A percentile compares a stretch with the other conserved stretches of the same genome.
Evolutionary conservation across 306 rosid genomes (phyloP).

Genomic region (Ammopiptanthus mongolicus): DNA sequence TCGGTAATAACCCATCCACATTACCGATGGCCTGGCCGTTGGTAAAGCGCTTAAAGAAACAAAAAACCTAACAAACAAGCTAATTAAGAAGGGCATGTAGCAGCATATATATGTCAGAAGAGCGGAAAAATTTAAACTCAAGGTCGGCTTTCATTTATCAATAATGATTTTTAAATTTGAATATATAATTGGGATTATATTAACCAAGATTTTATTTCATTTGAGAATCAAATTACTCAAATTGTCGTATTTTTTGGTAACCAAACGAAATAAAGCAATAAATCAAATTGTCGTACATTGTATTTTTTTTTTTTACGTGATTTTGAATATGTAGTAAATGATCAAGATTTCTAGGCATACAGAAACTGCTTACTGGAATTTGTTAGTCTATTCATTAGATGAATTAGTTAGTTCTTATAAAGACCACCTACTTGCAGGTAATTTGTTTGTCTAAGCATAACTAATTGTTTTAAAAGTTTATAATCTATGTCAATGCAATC

Average conservation of each 20-base stretch:
- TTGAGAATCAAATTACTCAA: neutral
- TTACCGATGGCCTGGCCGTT: too few relatives aligned
- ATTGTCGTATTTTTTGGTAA: neutral
- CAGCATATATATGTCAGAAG: too few relatives aligned
- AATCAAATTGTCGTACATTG: too few relatives aligned
- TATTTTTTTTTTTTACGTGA: neutral
- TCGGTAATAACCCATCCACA: too few relatives aligned
- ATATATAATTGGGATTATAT: neutral
- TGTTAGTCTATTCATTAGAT: neutral
- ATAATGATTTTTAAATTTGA: neutral
- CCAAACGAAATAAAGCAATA: too few relatives aligned
- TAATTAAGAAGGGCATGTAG: too few relatives aligned
- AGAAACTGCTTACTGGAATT: neutral
- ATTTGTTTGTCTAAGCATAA: neutral
- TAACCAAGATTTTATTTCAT: neutral
- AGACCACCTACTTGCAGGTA: neutral
- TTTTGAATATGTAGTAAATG: neutral
- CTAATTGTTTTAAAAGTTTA: neutral
- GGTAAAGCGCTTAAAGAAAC: too few relatives aligned
- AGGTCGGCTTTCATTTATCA: neutral
- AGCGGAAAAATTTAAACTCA: neutral
- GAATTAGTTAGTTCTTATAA: neutral
- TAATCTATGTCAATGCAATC: neutral
- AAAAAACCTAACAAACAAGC: too few relatives aligned
- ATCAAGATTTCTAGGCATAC: neutral